Base-by-base conservation (phyloP, 352 stramenopile genomes). In the Stephanocyclus meneghinianus region DNA sequence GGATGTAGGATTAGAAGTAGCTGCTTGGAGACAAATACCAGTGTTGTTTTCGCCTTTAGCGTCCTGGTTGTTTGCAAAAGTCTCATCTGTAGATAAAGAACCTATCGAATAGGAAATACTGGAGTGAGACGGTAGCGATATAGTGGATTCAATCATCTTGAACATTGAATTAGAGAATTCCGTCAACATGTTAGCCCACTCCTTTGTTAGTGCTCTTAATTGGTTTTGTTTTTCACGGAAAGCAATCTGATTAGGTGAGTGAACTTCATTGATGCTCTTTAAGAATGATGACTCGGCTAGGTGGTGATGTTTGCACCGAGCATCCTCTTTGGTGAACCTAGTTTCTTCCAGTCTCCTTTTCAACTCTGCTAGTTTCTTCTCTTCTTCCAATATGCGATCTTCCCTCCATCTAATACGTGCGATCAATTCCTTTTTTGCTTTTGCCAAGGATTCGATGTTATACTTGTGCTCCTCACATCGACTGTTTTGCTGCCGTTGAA, bases 61-160 rank as follows among this genome's bases (percentile, higher is more conserved):
- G 18, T 59, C 15, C 8, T n/a, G 3, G 15, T 59, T 59, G 9
- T 13, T 30, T 32, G n/a, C 15, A 59, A 32, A 26, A 32, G n/a
- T 30, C 2, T n/a, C n/a, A 26, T n/a, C 26, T 2, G n/a, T 26
- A 59, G 50, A 59, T 11, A 30, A 5, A 8, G 29, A 13, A 32
- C 50, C n/a, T 32, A 59, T 59, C 18, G 50, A 59, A 32, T 32
- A 59, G 50, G 50, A 59, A 15, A 59, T 59, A 32, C 8, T 32
- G n/a, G 50, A 59, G 18, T 32, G 50, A 32, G 50, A 26, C 18
- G 50, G 50, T 59, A 59, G n/a, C 6, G 50, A 32, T 32, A 59
- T 59, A 32, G 50, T 59, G 3, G 50, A 59, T 32, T 59, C 50
- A 15, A 59, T 59, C 50, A 59, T 59, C 10, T 59, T 59, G 50